phyloP scores from a whole-genome alignment of 257 asterid genomes.

The Petrea volubilis region DNA sequence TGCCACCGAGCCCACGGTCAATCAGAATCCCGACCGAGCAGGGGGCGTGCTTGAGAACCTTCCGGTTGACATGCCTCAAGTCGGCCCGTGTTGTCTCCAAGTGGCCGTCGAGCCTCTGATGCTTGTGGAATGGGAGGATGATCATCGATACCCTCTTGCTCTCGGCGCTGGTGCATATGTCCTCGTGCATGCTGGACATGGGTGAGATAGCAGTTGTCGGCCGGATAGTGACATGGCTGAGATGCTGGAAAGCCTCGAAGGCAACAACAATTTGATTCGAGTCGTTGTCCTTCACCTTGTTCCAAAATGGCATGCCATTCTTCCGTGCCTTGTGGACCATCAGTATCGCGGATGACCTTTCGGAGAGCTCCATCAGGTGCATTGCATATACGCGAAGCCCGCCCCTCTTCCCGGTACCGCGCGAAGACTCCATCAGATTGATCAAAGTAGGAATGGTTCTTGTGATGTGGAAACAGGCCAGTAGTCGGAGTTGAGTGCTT shows the following conservation, averaged over 20 bases:
- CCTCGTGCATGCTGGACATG: constrained; percentile 52
- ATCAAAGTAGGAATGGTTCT: constrained; percentile 47
- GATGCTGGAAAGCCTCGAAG: constrained; percentile 52
- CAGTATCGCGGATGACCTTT: constrained; percentile 51
- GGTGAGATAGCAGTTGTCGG: constrained; percentile 61
- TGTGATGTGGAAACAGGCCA: constrained; percentile 55
- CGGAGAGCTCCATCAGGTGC: constrained; percentile 67
- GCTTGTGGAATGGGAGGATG: constrained; percentile 57
- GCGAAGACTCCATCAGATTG: constrained; percentile 59
- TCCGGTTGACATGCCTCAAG: constrained; percentile 35
- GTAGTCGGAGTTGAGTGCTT: constrained; percentile 35
- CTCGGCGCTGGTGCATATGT: constrained; percentile 42
- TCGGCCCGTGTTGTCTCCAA: constrained; percentile 48
- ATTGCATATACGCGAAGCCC: constrained; percentile 61
- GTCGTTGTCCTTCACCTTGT: constrained; percentile 18
- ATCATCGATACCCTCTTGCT: constrained; percentile 36
- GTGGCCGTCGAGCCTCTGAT: constrained; percentile 46
- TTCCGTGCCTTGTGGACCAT: constrained; percentile 66
- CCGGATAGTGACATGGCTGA: constrained; percentile 47
- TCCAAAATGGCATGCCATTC: constrained; percentile 60
- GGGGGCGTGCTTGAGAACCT: constrained; percentile 44
- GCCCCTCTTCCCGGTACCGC: constrained; percentile 44
- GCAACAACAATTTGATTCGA: constrained; percentile 47
- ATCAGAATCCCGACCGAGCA: constrained; percentile 55
- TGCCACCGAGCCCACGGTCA: constrained; percentile 60